A percentile compares a stretch with the other conserved stretches of the same genome.
Conservation (phyloP, 371 early-diverging fungal genomes). For the Rhizoclosmatium hyalinum region DNA sequence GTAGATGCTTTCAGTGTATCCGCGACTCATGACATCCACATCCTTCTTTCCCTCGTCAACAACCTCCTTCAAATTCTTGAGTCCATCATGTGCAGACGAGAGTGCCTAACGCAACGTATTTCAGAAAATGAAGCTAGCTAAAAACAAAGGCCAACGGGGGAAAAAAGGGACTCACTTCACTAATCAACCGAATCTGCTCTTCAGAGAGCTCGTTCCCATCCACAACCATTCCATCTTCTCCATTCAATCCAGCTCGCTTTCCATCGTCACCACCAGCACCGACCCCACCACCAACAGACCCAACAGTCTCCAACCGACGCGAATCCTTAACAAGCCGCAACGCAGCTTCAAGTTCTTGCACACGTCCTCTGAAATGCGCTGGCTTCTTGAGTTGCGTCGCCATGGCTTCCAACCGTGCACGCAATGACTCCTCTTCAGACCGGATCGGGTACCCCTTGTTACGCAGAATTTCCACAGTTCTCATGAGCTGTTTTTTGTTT, state of each 20-base stretch:
- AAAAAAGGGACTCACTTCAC: conserved; percentile 33
- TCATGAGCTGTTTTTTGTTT: conserved; percentile 68
- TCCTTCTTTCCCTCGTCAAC: conserved; percentile 38
- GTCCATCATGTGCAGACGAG: conserved; percentile 41
- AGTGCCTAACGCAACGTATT: conserved; percentile 33
- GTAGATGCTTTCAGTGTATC: conserved; percentile 34
- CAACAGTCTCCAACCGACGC: conserved; percentile 28
- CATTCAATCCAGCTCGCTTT: not conserved
- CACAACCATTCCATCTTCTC: not conserved
- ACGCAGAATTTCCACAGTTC: conserved; percentile 78
- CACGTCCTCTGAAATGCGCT: conserved; percentile 78
- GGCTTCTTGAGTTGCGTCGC: conserved; percentile 76
- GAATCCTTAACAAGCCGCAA: conserved; percentile 78
- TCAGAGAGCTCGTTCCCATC: conserved; percentile 32
- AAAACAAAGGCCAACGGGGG: not conserved
- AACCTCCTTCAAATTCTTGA: conserved; percentile 41
- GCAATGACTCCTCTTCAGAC: conserved; percentile 81
- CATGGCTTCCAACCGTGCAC: conserved; percentile 75
- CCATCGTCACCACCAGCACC: conserved; percentile 14
- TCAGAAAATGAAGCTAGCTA: not conserved
- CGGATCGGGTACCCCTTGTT: conserved; percentile 81
- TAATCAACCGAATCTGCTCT: conserved; percentile 37
- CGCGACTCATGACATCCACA: conserved; percentile 33
- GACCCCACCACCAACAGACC: conserved; percentile 23
- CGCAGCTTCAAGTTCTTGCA: conserved; percentile 83